Evolutionary conservation across 805 yeast species (phyloP), one percentile per base, ranked within the genome.

Genomic region (Clavispora phyllophila): DNA sequence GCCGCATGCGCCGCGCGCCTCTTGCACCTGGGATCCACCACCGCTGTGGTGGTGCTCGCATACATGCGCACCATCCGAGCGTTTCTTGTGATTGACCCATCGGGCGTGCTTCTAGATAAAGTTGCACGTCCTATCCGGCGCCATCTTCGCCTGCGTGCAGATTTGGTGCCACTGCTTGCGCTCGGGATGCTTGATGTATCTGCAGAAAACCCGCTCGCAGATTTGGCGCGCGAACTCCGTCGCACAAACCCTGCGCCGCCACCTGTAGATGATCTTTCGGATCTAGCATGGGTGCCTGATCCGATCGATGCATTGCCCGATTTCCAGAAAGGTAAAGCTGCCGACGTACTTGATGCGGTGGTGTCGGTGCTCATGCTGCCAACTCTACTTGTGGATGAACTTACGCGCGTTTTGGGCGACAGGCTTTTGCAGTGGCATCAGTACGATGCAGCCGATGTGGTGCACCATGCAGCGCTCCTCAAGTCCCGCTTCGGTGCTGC

Each of bases 241-340:
- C 63, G 56, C 15, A 36, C 18, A 4, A 24, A 35, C n/a, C 43
- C 40, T 5, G 33, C 34, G 4, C 14, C 39, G 6, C 46, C 50
- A 4, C 37, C 44, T 4, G 47, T 55, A 5, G 78, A 76, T 34
- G 78, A 73, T 31, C 56, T 68, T 38, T 50, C 66, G 9, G 81
- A 76, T 49, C 54, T 79, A 2, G 66, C 75, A 37, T 87, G 96
- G 96, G 60, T 61, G 8, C 96, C 96, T 0, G 95, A 87, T 51
- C 96, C 96, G 0, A 74, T 86, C 13, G 96, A 88, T 63, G 95
- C 96, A 0, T 74, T 89, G n/a, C 87, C 90, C 0, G 95, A 87
- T 59, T 88, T 85, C 64, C 74, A 77, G 36, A 77, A 78, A 46
- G 74, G 72, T 9, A 71, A 73, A 36, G 79, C 75, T 18, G 75